Evolutionary conservation across 768 basidiomycete genomes (phyloP), one percentile per base, ranked within the genome.

Genomic region (Boletus sensibilis): DNA sequence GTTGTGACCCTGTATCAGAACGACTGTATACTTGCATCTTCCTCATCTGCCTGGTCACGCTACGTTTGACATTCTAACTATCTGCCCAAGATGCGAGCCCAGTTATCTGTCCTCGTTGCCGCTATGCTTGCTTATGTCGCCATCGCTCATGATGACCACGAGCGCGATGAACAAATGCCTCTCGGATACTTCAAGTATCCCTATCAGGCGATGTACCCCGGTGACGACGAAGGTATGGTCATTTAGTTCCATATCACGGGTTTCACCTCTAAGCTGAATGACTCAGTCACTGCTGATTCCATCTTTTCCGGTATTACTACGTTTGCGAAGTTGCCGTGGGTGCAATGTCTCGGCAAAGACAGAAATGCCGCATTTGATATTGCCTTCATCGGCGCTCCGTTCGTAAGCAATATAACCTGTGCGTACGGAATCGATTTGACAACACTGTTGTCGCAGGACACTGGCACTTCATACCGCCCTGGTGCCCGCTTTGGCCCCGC

Each of bases 401-500:
- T 90, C 64, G 86, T 87, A 72, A 67, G 82, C 67, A 20, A n/a
- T 37, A 18, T 5, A 34, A 5, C 13, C n/a, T 40, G 10, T 14
- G 40, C 2, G 20, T 29, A 16, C 18, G 16, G 13, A 20, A 21
- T 44, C 10, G 25, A 41, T 23, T 4, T 49, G 42, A 49, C 49
- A 13, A 48, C 40, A 27, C 18, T 58, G 49, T 27, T 21, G 20
- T 34, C 47, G 21, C 31, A 86, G 84, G 85, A 89, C 53, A 87
- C 86, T 23, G 84, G 82, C 1, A 88, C 88, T 6, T 87, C 87
- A 45, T 92, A 90, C 69, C 79, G 90, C 8, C 87, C 88, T 2
- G 92, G 92, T 37, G 92, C 92, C 33, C 82, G 92, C 14, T 94
- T 94, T 58, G 92, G 92, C 8, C 92, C 91, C 48, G 83, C 87